Conservation (phyloP, 192 early-diverging fungal genomes). For the Entomortierella chlamydospora region DNA sequence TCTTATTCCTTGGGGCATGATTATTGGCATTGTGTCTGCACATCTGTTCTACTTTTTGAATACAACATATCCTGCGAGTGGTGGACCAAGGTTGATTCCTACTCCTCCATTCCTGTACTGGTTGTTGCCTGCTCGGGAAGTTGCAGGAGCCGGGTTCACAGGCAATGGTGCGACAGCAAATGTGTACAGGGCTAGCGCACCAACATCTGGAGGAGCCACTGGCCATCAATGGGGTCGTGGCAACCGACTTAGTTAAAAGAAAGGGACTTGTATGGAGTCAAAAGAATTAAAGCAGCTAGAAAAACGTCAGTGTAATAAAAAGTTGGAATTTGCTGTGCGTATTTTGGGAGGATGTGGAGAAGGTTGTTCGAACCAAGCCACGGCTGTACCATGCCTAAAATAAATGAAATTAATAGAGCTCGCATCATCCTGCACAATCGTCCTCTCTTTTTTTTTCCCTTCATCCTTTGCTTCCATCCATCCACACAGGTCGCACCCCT, state of each 20-base stretch:
- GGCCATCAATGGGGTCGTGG: conserved; percentile 65
- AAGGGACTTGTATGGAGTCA: background rate
- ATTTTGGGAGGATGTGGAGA: no score
- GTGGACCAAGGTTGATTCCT: conserved; percentile 70
- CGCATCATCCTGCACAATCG: no score
- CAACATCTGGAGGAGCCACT: conserved; percentile 1
- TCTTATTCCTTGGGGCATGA: conserved; percentile 58
- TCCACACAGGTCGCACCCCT: background rate
- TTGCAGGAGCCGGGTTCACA: conserved; percentile 41
- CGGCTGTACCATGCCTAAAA: no score
- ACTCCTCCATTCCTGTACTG: conserved; percentile 73
- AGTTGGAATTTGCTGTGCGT: background rate
- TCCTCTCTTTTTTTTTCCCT: background rate
- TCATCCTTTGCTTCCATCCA: background rate
- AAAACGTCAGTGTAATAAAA: no score
- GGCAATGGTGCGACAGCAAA: conserved; percentile 12
- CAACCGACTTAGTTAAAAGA: conserved; percentile 54
- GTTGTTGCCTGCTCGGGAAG: conserved; percentile 55
- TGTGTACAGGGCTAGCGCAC: conserved; percentile 12
- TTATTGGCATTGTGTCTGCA: conserved; percentile 76
- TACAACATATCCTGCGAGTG: conserved; percentile 71
- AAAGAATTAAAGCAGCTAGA: no score
- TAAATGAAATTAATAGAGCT: no score
- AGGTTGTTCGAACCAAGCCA: no score
- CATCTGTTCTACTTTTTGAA: conserved; percentile 83